Conservation (phyloP, 2,329 filamentous ascomycete species). For the Rhynchosporium secalis region DNA sequence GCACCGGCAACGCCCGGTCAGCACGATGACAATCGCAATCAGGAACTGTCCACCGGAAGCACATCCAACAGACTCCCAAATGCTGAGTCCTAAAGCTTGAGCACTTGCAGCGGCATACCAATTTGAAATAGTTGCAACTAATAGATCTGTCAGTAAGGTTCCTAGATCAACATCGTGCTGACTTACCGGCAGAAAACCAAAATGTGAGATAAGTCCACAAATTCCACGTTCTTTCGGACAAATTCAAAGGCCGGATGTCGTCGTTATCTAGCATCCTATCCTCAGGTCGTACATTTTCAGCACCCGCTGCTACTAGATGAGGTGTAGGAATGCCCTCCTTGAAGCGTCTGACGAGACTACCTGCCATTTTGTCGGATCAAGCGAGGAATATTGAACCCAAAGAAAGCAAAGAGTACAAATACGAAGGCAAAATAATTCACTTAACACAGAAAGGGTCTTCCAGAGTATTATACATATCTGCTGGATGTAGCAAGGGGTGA, state of each 20-base stretch:
- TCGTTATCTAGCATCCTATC: conserved; percentile 44
- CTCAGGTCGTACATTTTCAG: conserved; percentile 34
- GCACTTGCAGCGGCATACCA: conserved; percentile 45
- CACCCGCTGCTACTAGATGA: conserved; percentile 32
- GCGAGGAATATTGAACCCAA: neutral
- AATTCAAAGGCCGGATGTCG: conserved; percentile 44
- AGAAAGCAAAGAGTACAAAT: neutral
- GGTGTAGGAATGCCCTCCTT: conserved; percentile 27
- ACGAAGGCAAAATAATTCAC: neutral
- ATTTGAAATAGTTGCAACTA: conserved; percentile 42
- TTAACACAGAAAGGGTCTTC: neutral
- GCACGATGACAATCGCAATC: conserved; percentile 44
- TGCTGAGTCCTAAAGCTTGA: conserved; percentile 47
- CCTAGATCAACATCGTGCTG: neutral
- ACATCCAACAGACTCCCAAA: conserved; percentile 51
- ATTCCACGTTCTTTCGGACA: conserved; percentile 46
- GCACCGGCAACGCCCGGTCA: conserved; percentile 47
- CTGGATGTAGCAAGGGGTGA: neutral
- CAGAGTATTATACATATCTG: conserved; percentile 4
- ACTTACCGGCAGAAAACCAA: conserved; percentile 44
- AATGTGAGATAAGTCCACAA: conserved; percentile 45
- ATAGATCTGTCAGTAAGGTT: neutral
- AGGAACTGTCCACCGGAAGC: conserved; percentile 45
- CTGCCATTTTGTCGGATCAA: conserved; percentile 19
- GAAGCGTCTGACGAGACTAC: conserved; percentile 23